phyloP scores from a whole-genome alignment of 1,284 basidiomycete species.

The Ustilago xerochloae region DNA sequence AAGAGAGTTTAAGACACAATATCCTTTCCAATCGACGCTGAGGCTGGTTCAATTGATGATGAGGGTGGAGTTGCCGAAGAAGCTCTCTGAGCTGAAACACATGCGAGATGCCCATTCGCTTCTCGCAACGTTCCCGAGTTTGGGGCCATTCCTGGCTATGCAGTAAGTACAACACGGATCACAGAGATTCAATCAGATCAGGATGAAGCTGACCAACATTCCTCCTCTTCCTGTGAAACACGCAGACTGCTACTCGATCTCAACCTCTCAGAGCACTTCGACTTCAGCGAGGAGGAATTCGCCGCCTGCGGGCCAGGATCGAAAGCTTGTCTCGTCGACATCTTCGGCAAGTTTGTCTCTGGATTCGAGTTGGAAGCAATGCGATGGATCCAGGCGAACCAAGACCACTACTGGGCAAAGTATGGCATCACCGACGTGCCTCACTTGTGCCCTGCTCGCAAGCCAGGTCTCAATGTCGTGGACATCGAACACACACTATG shows the following conservation, averaged over 20 bases:
- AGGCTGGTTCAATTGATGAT: constrained; percentile 74
- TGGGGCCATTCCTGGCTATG: constrained; percentile 73
- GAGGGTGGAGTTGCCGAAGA: constrained; percentile 70
- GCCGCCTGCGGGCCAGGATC: constrained; percentile 75
- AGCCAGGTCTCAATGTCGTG: constrained; percentile 71
- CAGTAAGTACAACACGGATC: constrained; percentile 57
- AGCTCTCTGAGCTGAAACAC: constrained; percentile 71
- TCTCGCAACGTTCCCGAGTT: constrained; percentile 73
- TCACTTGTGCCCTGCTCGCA: constrained; percentile 43
- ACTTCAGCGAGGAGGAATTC: constrained; percentile 75
- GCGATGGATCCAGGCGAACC: constrained; percentile 73
- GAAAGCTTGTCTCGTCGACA: constrained; percentile 73
- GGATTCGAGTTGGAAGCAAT: constrained; percentile 72
- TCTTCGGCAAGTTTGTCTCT: constrained; percentile 71
- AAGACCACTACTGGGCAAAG: constrained; percentile 72
- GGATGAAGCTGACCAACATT: too few relatives aligned
- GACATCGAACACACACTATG: constrained; percentile 77
- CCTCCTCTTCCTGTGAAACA: neutral
- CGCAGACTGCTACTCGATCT: constrained; percentile 70
- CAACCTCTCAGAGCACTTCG: constrained; percentile 71
- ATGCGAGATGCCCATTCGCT: constrained; percentile 74
- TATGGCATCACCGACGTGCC: constrained; percentile 37
- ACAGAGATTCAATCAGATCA: neutral
- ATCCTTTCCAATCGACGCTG: constrained; percentile 73
- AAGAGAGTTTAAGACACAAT: constrained; percentile 70